Evolutionary conservation across 768 basidiomycete genomes (phyloP), one percentile per base, ranked within the genome.

Genomic region (Tulasnella sp.): DNA sequence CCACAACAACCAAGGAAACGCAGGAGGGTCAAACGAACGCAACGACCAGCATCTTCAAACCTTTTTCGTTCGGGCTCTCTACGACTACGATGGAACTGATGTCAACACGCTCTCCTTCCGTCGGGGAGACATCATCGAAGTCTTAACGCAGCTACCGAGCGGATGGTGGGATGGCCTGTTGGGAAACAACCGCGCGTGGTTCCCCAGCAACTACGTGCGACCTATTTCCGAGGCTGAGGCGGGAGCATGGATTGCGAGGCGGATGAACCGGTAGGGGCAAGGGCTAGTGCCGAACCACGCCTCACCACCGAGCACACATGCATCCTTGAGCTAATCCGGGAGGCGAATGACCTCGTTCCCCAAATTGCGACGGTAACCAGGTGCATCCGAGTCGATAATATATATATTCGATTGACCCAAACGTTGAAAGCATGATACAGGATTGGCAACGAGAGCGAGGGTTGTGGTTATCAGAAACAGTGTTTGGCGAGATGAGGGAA

Each of bases 111-210:
- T 98, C 47, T 92, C 92, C 17, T 98, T 98, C 79, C 83, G 79
- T 74, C 87, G 86, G 76, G 90, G 89, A 75, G 94, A 98, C 78
- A 85, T 98, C 76, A 96, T 98, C 75, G 93, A 98, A 79, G 93
- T 98, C 73, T 84, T 95, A 68, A 91, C 90, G 12, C 89, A 89
- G 77, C 87, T 97, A 71, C 90, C 91, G 41, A 91, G 91, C 2
- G 96, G 96, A 16, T 98, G 96, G 96, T 98, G 95, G 96, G 95
- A 98, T 79, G 96, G 96, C 5, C 82, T 96, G 73, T 84, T 96
- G 29, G 87, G 89, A 62, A 90, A 92, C 70, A 89, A 91, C 79
- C 88, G 95, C 66, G 96, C n/a, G n/a, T n/a, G 93, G 93, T 95
- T 98, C 80, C 96, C 96, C 22, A 93, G 91, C 75, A 98, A 98